phyloP scores from a whole-genome alignment of 306 rosid species.

The Herpetospermum pedunculosum region DNA sequence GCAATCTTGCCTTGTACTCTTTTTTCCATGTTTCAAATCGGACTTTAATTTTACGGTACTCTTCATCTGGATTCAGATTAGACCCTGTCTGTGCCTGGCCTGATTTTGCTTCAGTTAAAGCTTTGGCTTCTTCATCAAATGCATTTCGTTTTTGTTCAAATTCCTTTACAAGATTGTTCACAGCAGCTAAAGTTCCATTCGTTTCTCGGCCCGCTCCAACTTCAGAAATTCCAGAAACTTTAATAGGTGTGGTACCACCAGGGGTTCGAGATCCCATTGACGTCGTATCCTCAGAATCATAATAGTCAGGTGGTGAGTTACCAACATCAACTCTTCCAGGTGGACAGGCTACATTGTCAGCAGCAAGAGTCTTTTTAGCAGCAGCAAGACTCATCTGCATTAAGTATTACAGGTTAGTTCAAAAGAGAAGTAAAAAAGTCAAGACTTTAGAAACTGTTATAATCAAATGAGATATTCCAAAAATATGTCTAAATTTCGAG shows the following conservation, averaged over 20 bases:
- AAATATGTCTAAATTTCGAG: neutral
- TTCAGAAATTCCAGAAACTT: conserved; percentile 31
- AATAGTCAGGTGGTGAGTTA: conserved; percentile 26
- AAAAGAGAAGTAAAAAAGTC: neutral
- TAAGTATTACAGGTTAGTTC: neutral
- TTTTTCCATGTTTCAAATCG: conserved; percentile 78
- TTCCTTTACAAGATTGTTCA: conserved; percentile 52
- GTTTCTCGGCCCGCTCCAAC: conserved; percentile 35
- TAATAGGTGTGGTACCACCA: conserved; percentile 56
- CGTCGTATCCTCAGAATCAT: conserved; percentile 59
- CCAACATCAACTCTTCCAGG: conserved; percentile 28
- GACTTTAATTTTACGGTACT: conserved; percentile 47
- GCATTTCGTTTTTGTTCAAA: conserved; percentile 54
- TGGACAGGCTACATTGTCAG: conserved; percentile 34
- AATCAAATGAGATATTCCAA: neutral
- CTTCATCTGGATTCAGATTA: conserved; percentile 33
- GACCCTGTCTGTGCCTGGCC: conserved; percentile 21
- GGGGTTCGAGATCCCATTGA: conserved; percentile 77
- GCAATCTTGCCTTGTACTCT: conserved; percentile 64
- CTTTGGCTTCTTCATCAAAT: conserved; percentile 64
- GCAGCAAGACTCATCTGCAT: conserved; percentile 83
- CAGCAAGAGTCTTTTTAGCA: conserved; percentile 68
- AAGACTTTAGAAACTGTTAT: neutral
- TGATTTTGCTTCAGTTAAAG: conserved; percentile 37
- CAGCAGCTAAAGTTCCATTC: conserved; percentile 36